Conservation (phyloP, 75 land plant genomes). For the Azolla pinnata region DNA sequence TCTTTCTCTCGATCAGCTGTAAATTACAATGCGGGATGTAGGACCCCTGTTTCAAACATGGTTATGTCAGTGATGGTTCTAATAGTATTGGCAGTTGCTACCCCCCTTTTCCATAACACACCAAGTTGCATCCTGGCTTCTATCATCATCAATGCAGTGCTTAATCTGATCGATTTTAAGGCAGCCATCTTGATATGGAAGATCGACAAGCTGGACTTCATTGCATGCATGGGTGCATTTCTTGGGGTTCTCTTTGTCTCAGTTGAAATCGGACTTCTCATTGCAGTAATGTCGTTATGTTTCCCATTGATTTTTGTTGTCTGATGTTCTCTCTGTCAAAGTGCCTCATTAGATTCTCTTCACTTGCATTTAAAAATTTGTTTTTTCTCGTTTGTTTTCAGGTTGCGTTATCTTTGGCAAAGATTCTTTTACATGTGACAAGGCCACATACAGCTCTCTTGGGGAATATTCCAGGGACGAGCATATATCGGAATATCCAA, state of each 20-base stretch:
- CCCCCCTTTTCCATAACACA: conserved; percentile 76
- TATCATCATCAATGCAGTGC: conserved; percentile 78
- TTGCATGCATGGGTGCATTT: conserved; percentile 71
- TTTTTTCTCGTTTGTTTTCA: too few relatives aligned
- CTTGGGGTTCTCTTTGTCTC: conserved; percentile 82
- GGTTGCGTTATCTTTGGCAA: conserved; percentile 67
- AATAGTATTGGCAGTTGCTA: conserved; percentile 58
- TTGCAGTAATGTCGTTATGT: conserved; percentile 47
- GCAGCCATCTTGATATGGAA: conserved; percentile 63
- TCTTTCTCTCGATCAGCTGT: conserved; percentile 95
- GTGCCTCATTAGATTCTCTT: too few relatives aligned
- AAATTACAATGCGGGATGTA: conserved; percentile 78
- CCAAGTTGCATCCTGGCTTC: conserved; percentile 71
- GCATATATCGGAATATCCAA: conserved; percentile 49
- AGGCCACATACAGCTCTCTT: conserved; percentile 54
- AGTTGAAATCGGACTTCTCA: conserved; percentile 66
- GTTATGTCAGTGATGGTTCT: conserved; percentile 68
- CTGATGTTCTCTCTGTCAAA: background rate
- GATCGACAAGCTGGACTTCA: conserved; percentile 79
- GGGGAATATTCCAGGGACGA: conserved; percentile 66
- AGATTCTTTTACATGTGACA: conserved; percentile 43
- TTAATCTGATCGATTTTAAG: conserved; percentile 58
- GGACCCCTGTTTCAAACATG: conserved; percentile 73
- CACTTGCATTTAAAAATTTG: too few relatives aligned
- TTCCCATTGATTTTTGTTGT: background rate